Base-by-base conservation (phyloP, 164 flowering plant species). In the Tinospora cordifolia region DNA sequence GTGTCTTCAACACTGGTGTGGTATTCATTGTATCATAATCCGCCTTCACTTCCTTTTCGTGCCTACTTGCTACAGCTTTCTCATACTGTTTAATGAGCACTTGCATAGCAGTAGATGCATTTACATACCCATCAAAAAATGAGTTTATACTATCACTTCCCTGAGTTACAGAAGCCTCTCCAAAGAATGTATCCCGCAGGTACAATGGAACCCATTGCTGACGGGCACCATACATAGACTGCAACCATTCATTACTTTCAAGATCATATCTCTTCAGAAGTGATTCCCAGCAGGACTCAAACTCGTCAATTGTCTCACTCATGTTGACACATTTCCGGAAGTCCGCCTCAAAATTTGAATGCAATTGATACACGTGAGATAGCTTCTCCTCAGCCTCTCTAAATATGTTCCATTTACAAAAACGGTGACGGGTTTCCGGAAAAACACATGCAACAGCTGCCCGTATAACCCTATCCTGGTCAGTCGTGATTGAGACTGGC, bases 51-150 rank as follows among this genome's bases (percentile, higher is more conserved):
- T 89, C 95, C 80, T 79, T 86, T 49, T 89, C 87, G 71, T 84
- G 83, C 68, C 85, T 79, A 66, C 76, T 80, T 49, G 85, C 89
- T 54, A 87, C 63, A 73, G 89, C 91, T 72, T 84, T 77, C 76
- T 89, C 94, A 74, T 89, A 89, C 77, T 86, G 91, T 75, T 85
- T 84, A 73, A 87, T 85, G 79, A 89, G 86, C 79, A 84, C 49
- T n/a, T 69, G 62, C 25, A 69, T 30, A 38, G 22, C 60, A 40
- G 71, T 69, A n/a, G 62, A 51, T 34, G 44, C 63, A 54, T 51
- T 69, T 9, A 69, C 22, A 36, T 51, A 69, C 9, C 71, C 71
- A 38, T 57, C 63, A 30, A 69, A 51, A 24, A 69, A 69, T 38
- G 71, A 69, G 64, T 69, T 69, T 8, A 58, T 34, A 58, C 49